Percentiles rank a stretch among this genome's conserved stretches.
Conservation (phyloP, 345 rosid genomes). For the Acer campestre region DNA sequence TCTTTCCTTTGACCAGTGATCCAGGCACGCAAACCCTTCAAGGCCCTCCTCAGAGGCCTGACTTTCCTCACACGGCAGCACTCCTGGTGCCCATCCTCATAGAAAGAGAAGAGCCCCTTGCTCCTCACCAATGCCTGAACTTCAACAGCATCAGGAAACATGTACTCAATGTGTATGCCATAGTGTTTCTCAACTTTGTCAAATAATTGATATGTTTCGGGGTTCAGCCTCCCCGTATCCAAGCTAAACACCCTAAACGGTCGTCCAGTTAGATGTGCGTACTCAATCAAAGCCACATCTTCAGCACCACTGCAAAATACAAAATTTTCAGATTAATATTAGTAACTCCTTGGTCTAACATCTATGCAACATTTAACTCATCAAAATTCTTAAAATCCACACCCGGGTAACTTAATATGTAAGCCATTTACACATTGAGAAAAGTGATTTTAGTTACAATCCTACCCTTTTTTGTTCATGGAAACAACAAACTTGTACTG, state of each 20-base stretch:
- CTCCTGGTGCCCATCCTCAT: slow-evolving; percentile 95
- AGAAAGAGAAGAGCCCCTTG: slow-evolving; percentile 92
- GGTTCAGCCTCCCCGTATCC: slow-evolving; percentile 92
- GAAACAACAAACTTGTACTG: neutral
- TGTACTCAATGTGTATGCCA: slow-evolving; percentile 80
- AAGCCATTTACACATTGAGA: no score
- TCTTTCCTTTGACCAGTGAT: slow-evolving; percentile 97
- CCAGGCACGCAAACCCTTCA: slow-evolving; percentile 93
- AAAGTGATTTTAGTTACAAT: no score
- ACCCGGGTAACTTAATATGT: neutral
- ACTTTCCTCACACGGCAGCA: slow-evolving; percentile 99
- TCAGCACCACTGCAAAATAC: slow-evolving; percentile 82
- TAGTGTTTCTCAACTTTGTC: slow-evolving; percentile 78
- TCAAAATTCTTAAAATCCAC: no score
- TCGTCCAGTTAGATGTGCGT: slow-evolving; percentile 78
- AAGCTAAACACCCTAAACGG: slow-evolving; percentile 91
- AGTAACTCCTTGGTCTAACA: no score
- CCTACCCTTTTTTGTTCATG: no score
- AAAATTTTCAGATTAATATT: neutral
- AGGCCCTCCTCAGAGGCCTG: slow-evolving; percentile 86
- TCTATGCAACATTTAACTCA: neutral
- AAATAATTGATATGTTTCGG: slow-evolving; percentile 74
- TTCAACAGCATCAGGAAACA: slow-evolving; percentile 96
- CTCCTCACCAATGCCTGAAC: slow-evolving; percentile 88
- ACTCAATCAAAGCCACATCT: slow-evolving; percentile 94